A percentile compares a stretch with the other conserved stretches of the same genome.
These are phyloP conservation scores for Rhynchosporium graminicola DNA, from an alignment of 2,329 filamentous ascomycete genomes.

Conservation along the genomic window DNA sequence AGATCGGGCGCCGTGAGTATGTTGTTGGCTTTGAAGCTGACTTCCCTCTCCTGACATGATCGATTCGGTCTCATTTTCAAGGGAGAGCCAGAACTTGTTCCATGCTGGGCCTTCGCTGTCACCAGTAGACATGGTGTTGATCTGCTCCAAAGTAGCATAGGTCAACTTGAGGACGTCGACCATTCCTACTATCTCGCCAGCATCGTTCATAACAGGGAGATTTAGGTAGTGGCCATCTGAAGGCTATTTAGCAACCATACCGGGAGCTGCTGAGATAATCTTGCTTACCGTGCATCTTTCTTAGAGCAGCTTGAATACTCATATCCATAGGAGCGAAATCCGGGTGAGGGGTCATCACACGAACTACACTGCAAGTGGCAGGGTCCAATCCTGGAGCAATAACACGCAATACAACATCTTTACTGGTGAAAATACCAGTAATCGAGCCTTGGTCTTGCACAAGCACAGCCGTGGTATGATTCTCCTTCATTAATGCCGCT, in stretches of 20 bases:
- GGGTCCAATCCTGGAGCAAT: constrained; percentile 96
- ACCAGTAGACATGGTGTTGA: constrained; percentile 88
- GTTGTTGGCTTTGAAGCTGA: constrained; percentile 63
- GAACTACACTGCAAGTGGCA: constrained; percentile 91
- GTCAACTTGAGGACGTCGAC: constrained; percentile 98
- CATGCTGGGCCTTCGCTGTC: constrained; percentile 95
- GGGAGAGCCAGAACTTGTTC: constrained; percentile 99
- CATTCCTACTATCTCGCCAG: constrained; percentile 98
- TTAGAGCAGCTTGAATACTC: constrained; percentile 95
- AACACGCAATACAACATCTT: constrained; percentile 96
- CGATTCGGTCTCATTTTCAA: constrained; percentile 87
- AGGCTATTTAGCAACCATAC: constrained; percentile 28
- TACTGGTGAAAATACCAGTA: constrained; percentile 98
- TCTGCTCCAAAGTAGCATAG: constrained; percentile 95
- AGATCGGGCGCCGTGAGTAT: constrained; percentile 66
- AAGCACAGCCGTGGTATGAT: constrained; percentile 93
- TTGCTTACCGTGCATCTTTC: constrained; percentile 96
- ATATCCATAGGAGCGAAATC: constrained; percentile 99
- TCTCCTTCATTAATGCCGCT: constrained; percentile 95
- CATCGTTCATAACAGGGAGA: constrained; percentile 96
- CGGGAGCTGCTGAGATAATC: background rate
- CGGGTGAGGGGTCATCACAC: constrained; percentile 98
- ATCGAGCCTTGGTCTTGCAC: constrained; percentile 97
- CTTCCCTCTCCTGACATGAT: constrained; percentile 91
- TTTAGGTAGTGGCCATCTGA: constrained; percentile 97